phyloP scores from a whole-genome alignment of 345 rosid genomes.

The Hibiscus mutabilis region DNA sequence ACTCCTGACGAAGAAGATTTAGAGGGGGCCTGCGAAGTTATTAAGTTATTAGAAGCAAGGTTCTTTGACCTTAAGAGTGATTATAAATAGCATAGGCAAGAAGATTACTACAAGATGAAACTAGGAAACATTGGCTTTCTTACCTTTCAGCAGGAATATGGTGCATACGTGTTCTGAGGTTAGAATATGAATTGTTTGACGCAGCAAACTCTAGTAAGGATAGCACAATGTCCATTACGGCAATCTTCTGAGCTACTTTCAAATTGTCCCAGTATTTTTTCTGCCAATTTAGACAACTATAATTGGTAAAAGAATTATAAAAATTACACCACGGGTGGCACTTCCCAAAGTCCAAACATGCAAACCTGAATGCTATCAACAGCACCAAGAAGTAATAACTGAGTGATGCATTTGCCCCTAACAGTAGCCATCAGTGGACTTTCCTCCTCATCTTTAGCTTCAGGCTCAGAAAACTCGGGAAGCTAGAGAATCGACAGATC shows the following conservation, averaged over 20 bases:
- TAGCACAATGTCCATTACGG: slow-evolving; percentile 74
- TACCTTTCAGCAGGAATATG: slow-evolving; percentile 82
- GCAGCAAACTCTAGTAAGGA: slow-evolving; percentile 88
- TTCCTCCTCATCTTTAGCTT: slow-evolving; percentile 52
- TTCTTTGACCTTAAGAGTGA: slow-evolving; percentile 1
- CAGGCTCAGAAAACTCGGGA: slow-evolving; percentile 41
- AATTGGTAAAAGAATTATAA: neutral
- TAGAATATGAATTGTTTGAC: slow-evolving; percentile 78
- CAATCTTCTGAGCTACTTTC: slow-evolving; percentile 70
- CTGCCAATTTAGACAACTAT: slow-evolving; percentile 38
- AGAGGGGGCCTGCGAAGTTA: slow-evolving; percentile 67
- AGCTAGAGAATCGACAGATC: slow-evolving; percentile 24
- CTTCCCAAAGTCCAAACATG: slow-evolving; percentile 3
- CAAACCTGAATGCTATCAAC: slow-evolving; percentile 74
- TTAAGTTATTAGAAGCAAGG: slow-evolving; percentile 2
- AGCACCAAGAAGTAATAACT: slow-evolving; percentile 60
- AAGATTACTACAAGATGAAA: slow-evolving; percentile 1
- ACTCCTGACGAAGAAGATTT: slow-evolving; percentile 93
- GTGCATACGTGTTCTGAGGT: slow-evolving; percentile 76
- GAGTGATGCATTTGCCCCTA: slow-evolving; percentile 73
- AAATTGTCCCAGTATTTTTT: slow-evolving; percentile 85
- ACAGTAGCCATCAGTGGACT: slow-evolving; percentile 50
- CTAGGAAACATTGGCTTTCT: neutral
- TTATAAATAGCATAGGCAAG: slow-evolving; percentile 1
- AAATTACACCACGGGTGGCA: neutral